These are phyloP conservation scores for Dactylellina leptospora DNA, from an alignment of 2,329 filamentous ascomycete genomes.

Conservation along the genomic window DNA sequence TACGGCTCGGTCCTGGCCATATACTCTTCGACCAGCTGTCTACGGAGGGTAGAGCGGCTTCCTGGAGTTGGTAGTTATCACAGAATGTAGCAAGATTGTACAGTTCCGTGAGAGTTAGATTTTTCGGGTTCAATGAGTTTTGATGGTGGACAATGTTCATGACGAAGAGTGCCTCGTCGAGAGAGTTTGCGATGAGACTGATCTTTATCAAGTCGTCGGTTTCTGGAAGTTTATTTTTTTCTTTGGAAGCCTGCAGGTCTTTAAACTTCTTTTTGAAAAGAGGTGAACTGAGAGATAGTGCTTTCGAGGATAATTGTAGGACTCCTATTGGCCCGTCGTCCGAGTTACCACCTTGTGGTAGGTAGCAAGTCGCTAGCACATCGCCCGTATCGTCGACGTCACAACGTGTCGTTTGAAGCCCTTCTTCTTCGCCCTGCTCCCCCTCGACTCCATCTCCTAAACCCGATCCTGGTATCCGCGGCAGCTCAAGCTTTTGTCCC, in stretches of 20 bases:
- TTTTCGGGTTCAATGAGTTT: slow-evolving; percentile 10
- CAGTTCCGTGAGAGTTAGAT: background rate
- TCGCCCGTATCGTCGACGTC: slow-evolving; percentile 12
- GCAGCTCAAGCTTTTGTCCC: no score
- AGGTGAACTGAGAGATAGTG: slow-evolving; percentile 12
- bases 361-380: slow-evolving; percentile 8
- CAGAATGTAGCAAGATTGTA: slow-evolving; percentile 14
- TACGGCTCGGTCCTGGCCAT: slow-evolving; percentile 6
- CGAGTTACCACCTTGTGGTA: background rate
- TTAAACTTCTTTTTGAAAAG: background rate
- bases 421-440: background rate
- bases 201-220: background rate
- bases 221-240: no score
- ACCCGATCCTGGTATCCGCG: no score
- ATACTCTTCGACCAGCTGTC: slow-evolving; percentile 8
- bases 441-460: no score
- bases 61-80: slow-evolving; percentile 13
- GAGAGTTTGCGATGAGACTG: background rate
- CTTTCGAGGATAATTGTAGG: slow-evolving; percentile 7
- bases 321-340: background rate
- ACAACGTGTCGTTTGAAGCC: background rate
- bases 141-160: slow-evolving; percentile 28
- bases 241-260: background rate
- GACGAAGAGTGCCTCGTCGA: background rate
- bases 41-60: background rate